Percentiles rank a stretch among this genome's conserved stretches.
Evolutionary conservation across 2,329 filamentous ascomycete species (phyloP).

Genomic region (Clonostachys rosea): DNA sequence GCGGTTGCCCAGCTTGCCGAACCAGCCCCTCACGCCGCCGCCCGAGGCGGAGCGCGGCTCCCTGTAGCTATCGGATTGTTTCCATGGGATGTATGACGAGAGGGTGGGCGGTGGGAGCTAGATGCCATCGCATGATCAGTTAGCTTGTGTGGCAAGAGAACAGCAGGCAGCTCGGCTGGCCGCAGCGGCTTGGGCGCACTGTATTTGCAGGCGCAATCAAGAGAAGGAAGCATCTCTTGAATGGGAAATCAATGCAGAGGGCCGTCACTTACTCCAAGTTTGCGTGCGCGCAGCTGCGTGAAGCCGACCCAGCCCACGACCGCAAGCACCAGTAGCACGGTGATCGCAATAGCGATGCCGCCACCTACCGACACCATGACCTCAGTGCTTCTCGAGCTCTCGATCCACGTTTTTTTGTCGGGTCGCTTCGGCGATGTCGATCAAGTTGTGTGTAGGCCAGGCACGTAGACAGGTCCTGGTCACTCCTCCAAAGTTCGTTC

Average conservation of each 20-base stretch:
- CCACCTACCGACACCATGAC: constrained; percentile 54
- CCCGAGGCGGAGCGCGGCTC: constrained; percentile 50
- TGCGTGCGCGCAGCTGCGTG: constrained; percentile 66
- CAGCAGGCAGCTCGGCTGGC: no score
- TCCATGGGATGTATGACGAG: constrained; percentile 69
- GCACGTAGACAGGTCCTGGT: no score
- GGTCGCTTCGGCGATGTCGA: no score
- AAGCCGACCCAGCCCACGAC: constrained; percentile 65
- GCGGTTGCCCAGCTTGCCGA: constrained; percentile 62
- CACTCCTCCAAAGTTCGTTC: no score
- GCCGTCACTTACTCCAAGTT: constrained; percentile 58
- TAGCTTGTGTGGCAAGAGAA: not conserved
- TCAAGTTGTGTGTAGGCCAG: no score
- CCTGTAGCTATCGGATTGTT: constrained; percentile 39
- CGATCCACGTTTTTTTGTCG: no score
- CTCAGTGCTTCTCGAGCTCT: no score
- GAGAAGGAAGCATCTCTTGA: not conserved
- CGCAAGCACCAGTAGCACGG: constrained; percentile 54
- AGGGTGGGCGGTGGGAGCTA: constrained; percentile 67
- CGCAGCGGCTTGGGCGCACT: no score
- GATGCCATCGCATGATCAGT: not conserved
- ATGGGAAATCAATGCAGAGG: not conserved
- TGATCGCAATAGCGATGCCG: constrained; percentile 68
- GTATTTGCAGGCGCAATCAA: not conserved
- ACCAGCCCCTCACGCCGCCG: constrained; percentile 68